These are phyloP conservation scores for Jaapia argillacea DNA, from an alignment of 768 basidiomycete genomes.

Conservation along the genomic window DNA sequence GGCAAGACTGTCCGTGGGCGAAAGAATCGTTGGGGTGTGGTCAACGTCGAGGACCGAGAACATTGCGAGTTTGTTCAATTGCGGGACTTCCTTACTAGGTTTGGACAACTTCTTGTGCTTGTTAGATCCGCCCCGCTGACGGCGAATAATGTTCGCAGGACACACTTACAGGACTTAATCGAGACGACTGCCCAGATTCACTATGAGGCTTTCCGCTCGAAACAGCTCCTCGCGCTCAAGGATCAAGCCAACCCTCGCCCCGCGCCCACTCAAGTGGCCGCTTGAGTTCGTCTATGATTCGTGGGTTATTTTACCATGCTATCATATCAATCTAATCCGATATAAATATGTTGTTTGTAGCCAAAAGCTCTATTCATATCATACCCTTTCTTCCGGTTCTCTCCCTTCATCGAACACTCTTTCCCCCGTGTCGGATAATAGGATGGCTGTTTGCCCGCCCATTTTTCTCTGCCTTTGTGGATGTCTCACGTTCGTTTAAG, in stretches of 20 bases:
- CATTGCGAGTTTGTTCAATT: constrained; percentile 99
- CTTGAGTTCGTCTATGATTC: not conserved
- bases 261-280: constrained; percentile 2
- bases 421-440: no score
- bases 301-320: no score
- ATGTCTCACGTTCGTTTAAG: no score
- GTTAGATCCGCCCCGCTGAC: not conserved
- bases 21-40: constrained; percentile 97
- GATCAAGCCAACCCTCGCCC: constrained; percentile 80
- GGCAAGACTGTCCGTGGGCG: constrained; percentile 92
- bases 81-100: constrained; percentile 93
- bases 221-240: constrained; percentile 94
- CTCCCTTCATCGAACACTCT: no score
- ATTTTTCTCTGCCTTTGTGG: no score
- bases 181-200: constrained; percentile 99
- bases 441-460: no score
- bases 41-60: constrained; percentile 92
- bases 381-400: no score
- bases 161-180: constrained; percentile 96
- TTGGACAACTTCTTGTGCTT: no score
- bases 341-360: no score
- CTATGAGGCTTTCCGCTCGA: constrained; percentile 99
- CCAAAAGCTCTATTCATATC: no score
- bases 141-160: no score
- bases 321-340: no score